Evolutionary conservation across 2,329 filamentous ascomycete species (phyloP).

Genomic region (Fusarium xyrophilum): DNA sequence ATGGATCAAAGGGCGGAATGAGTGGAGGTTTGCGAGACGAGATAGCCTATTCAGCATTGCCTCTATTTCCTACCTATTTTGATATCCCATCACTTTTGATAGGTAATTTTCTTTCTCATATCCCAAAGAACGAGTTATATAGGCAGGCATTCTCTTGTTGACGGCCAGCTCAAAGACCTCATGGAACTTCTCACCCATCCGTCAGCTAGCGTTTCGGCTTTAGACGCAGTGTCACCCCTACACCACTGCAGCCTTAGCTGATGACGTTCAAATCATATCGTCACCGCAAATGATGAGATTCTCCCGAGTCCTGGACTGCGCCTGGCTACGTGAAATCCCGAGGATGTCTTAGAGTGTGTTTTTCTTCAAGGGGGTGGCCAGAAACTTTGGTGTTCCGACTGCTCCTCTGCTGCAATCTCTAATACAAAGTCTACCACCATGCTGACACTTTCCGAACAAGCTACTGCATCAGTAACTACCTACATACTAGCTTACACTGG

Average conservation of each 20-base stretch:
- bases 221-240: constrained; percentile 19
- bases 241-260: constrained; percentile 17
- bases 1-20: background rate
- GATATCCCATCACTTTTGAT: background rate
- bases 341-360: background rate
- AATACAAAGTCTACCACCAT: background rate
- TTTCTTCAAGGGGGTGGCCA: background rate
- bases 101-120: background rate
- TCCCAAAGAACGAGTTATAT: background rate
- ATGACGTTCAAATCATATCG: constrained; percentile 14
- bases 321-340: background rate
- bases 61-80: background rate
- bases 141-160: background rate
- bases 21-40: background rate
- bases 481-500: background rate
- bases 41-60: background rate
- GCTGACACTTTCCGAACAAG: background rate
- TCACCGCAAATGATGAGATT: background rate
- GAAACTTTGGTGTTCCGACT: background rate
- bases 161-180: background rate
- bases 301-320: background rate
- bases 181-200: background rate
- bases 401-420: background rate
- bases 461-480: background rate
- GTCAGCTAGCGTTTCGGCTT: constrained; percentile 11